phyloP scores from a whole-genome alignment of 2,329 filamentous ascomycete genomes.

The Paracoccidioides lutzii region DNA sequence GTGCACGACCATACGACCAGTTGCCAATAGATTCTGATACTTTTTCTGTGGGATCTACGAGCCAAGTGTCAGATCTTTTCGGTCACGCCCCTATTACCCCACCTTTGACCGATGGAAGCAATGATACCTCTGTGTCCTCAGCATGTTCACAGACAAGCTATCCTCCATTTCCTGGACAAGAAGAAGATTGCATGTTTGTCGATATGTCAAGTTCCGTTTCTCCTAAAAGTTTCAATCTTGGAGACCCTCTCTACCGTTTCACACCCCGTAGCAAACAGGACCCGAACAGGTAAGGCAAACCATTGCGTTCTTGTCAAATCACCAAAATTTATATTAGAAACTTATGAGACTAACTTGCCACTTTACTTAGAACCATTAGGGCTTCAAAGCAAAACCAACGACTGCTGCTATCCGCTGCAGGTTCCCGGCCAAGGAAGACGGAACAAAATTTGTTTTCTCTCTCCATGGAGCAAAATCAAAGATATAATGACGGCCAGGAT shows the following conservation, averaged over 20 bases:
- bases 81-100: slow-evolving; percentile 30
- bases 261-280: slow-evolving; percentile 29
- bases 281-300: slow-evolving; percentile 26
- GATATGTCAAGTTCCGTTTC: slow-evolving; percentile 25
- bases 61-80: slow-evolving; percentile 25
- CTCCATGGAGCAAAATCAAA: slow-evolving; percentile 21
- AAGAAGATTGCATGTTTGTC: slow-evolving; percentile 27
- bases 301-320: slow-evolving; percentile 2
- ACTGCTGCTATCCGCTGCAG: slow-evolving; percentile 22
- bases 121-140: slow-evolving; percentile 30
- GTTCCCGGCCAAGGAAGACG: slow-evolving; percentile 22
- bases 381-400: slow-evolving; percentile 27
- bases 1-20: slow-evolving; percentile 21
- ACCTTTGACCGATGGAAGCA: slow-evolving; percentile 30
- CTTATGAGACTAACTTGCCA: slow-evolving; percentile 5
- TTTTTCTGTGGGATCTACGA: slow-evolving; percentile 24
- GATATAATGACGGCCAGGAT: slow-evolving; percentile 27
- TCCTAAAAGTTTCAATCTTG: slow-evolving; percentile 24
- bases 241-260: slow-evolving; percentile 28
- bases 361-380: slow-evolving; percentile 25
- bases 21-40: slow-evolving; percentile 23
- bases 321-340: not conserved
- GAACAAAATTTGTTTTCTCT: slow-evolving; percentile 28
- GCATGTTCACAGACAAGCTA: slow-evolving; percentile 29
- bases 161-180: slow-evolving; percentile 25